A percentile compares a stretch with the other conserved stretches of the same genome.
Conservation (phyloP, 257 asterid species). For the Marsdenia floribunda region DNA sequence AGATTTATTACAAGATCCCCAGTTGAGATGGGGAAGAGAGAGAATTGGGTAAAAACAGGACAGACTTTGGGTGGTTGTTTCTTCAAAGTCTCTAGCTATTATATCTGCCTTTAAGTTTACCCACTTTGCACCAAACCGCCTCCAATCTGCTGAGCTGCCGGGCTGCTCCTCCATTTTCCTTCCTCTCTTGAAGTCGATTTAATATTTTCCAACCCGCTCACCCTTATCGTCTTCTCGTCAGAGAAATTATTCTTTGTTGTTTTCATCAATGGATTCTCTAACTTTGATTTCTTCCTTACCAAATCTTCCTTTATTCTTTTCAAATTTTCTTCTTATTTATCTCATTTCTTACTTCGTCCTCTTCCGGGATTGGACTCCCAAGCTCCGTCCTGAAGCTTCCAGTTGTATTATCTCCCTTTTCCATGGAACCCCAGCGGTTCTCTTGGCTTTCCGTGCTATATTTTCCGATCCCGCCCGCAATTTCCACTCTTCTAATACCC, state of each 20-base stretch:
- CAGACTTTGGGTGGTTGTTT: too few relatives aligned
- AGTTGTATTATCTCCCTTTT: conserved; percentile 79
- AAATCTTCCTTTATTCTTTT: conserved; percentile 42
- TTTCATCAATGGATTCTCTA: conserved; percentile 30
- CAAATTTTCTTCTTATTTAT: conserved; percentile 39
- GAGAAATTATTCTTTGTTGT: not conserved
- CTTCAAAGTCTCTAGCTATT: too few relatives aligned
- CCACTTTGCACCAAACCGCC: too few relatives aligned
- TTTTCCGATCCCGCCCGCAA: conserved; percentile 45
- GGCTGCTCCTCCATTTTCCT: not conserved
- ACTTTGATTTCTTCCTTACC: conserved; percentile 21
- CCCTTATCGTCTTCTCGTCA: too few relatives aligned
- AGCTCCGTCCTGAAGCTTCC: conserved; percentile 85
- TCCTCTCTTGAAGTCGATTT: too few relatives aligned
- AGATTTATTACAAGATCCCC: too few relatives aligned
- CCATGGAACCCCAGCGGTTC: conserved; percentile 93
- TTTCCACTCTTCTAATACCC: conserved; percentile 64
- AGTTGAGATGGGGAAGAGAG: too few relatives aligned
- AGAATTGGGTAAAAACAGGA: too few relatives aligned
- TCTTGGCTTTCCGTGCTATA: conserved; percentile 51
- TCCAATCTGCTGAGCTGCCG: too few relatives aligned
- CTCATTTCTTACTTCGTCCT: conserved; percentile 46
- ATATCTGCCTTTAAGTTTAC: too few relatives aligned
- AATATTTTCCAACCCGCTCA: too few relatives aligned
- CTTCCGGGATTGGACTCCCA: conserved; percentile 55